A percentile compares a stretch with the other conserved stretches of the same genome.
Conservation (phyloP, 495 filamentous ascomycete species). For the Physcia stellaris region DNA sequence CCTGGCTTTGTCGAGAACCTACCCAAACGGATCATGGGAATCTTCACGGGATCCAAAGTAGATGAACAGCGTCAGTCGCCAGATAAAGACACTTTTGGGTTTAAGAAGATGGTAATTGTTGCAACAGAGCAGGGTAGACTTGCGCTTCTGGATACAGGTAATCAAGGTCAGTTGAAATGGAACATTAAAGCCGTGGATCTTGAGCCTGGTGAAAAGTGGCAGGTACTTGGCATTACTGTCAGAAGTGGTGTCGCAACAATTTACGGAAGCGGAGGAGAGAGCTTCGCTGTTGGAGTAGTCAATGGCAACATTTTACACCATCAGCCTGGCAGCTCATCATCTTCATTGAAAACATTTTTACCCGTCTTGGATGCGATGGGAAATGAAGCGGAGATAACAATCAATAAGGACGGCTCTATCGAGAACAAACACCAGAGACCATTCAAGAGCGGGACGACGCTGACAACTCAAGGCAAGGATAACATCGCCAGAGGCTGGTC, state of each 20-base stretch:
- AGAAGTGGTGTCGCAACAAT: conserved; percentile 33
- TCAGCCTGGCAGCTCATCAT: conserved; percentile 5
- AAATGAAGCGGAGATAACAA: conserved; percentile 6
- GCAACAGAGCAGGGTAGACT: conserved; percentile 71
- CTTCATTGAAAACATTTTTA: conserved; percentile 9
- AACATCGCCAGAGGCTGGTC: conserved; percentile 49
- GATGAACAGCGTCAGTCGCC: conserved; percentile 37
- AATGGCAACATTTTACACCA: conserved; percentile 33
- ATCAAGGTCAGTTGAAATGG: conserved; percentile 67
- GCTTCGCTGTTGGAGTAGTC: conserved; percentile 32
- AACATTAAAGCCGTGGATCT: conserved; percentile 43
- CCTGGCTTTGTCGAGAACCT: conserved; percentile 56
- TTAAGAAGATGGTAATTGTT: conserved; percentile 67
- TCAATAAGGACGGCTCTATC: conserved; percentile 12
- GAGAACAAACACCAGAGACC: conserved; percentile 3
- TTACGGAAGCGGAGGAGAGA: conserved; percentile 21
- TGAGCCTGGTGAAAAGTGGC: conserved; percentile 39
- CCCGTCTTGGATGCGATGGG: conserved; percentile 8
- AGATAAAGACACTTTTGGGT: conserved; percentile 68
- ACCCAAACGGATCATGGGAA: conserved; percentile 51
- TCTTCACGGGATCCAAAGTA: conserved; percentile 41
- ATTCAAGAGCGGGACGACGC: conserved; percentile 13
- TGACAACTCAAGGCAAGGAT: conserved; percentile 49
- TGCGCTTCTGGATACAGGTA: conserved; percentile 64
- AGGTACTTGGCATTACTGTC: conserved; percentile 52